Conservation (phyloP, 352 stramenopile species). For the Globisporangium paroecandrum region DNA sequence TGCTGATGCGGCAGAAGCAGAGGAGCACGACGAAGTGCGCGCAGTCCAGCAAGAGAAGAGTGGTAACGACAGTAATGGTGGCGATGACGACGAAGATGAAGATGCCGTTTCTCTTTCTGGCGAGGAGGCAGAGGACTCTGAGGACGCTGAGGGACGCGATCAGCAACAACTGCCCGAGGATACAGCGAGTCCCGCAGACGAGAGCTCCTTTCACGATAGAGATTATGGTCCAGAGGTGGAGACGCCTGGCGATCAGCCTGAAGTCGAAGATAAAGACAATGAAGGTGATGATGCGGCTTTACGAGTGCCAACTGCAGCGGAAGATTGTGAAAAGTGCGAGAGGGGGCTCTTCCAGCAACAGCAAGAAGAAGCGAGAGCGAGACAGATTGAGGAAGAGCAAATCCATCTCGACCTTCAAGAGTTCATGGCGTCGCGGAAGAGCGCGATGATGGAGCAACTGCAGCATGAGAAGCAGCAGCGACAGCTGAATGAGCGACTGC, state of each 20-base stretch:
- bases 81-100: not conserved
- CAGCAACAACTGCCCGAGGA: not conserved
- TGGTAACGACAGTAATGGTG: not conserved
- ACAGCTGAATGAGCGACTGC: constrained; percentile 22
- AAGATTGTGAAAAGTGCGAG: not conserved
- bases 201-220: not conserved
- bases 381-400: constrained; percentile 11
- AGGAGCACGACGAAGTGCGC: constrained; percentile 3
- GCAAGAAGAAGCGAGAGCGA: not conserved
- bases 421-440: constrained; percentile 38
- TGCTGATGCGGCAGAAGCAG: not conserved
- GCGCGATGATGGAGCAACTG: constrained; percentile 38
- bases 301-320: not conserved
- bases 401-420: constrained; percentile 29
- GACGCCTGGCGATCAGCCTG: not conserved
- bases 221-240: no score
- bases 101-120: not conserved
- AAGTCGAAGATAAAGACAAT: constrained; percentile 13
- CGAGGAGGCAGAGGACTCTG: not conserved
- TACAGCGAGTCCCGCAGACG: not conserved
- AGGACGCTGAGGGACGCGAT: not conserved
- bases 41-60: not conserved
- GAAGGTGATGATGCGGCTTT: not conserved
- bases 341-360: not conserved
- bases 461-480: constrained; percentile 25